Base-by-base conservation (phyloP, 2,329 filamentous ascomycete genomes). In the Apiospora saccharicola region DNA sequence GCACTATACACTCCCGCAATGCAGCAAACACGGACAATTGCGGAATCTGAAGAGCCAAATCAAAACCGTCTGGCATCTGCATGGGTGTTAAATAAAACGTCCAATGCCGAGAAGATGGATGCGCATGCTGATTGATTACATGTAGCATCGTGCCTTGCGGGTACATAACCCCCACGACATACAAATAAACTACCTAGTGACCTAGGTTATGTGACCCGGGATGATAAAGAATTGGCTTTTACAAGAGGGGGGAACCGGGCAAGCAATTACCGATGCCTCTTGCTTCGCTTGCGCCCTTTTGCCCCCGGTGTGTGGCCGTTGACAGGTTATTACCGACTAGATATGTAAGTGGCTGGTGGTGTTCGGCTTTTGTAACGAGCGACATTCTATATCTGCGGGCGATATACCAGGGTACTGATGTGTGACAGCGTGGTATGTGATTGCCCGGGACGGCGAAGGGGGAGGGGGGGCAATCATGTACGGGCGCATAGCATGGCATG, bases 301-400 rank as follows among this genome's bases (percentile, higher is more conserved):
- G 57, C 34, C 8, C 30, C 37, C 30, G 10, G 22, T 19, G 30
- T n/a, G 37, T 37, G 57, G 57, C 34, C 57, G 57, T 64, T 41
- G 19, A n/a, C 10, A 7, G 37, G 16, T 26, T 53, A 30, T 34
- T 41, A 41, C 57, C 57, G n/a, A 64, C 22, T 64, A 41, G 34
- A 6, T 64, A 41, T 64, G 34, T 41, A 64, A 41, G 57, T 64
- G 57, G 57, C 57, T 64, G 57, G 30, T 41, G 57, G 22, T 64
- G 34, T 12, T 41, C 30, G 57, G 57, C 57, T 64, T 22, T 64
- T 64, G 57, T 41, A 41, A 41, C 57, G 30, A 64, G 57, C 19
- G 57, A 34, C 57, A 64, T 64, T 64, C 57, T 41, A 64, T 64
- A 64, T 64, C 57, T 41, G 34, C 57, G 57, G 34, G 34, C 57